Base-by-base conservation (phyloP, 352 stramenopile species). In the Vaucheria bursata region DNA sequence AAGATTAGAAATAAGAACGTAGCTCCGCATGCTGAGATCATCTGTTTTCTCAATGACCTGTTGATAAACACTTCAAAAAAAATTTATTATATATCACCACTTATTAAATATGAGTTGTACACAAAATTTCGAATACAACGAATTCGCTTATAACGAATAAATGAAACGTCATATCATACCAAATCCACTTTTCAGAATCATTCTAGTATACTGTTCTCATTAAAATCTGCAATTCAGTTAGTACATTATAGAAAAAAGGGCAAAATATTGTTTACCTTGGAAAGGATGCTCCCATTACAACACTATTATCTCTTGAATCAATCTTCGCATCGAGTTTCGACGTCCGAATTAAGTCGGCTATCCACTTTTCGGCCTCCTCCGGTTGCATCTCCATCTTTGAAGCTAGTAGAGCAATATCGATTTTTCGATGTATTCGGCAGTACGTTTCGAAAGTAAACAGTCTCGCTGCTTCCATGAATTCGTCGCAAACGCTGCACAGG, bases 371-470 rank as follows among this genome's bases (percentile, higher is more conserved):
- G 6, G 96, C 94, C 69, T 96, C 91, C n/a, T 92, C 89, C 74
- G 94, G 87, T 80, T 98, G 90, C 91, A 98, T 98, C 39, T 91
- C 93, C 78, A 83, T 83, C 74, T 83, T 83, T 5, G 65, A 71
- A 52, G 94, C 95, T 78, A 99, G 88, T 80, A 93, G 93, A 75
- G 91, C 90, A 83, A 98, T 96, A 88, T 98, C 94, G 86, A 99
- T 98, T 86, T 97, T 98, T 84, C 96, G 90, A 89, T 99, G 95
- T 82, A 99, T 97, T 71, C 95, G 90, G 87, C 95, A 99, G 88
- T 98, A 98, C 80, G 97, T 97, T 86, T 99, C 96, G 85, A 99
- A 99, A 75, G 98, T 97, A 86, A 97, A 95, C 12, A 98, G 89
- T 31, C 95, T 88, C 12, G 95, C 94, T 39, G 95, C 90, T 85